Base-by-base conservation (phyloP, 1,139 yeast genomes). In the Diutina rugosa region DNA sequence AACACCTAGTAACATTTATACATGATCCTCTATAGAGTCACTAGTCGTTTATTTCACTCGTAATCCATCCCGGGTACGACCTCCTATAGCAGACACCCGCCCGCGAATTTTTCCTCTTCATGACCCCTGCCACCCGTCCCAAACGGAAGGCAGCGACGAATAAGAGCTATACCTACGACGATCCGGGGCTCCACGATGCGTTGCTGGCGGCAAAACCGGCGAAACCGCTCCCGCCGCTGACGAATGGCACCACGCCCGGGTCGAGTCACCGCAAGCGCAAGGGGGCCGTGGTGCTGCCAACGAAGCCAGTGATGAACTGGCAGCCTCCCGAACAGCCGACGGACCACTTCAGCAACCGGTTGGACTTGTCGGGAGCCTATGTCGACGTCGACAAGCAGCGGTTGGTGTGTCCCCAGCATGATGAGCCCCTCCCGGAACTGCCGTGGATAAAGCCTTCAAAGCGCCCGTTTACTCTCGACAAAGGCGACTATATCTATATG, bases 401-500 rank as follows among this genome's bases (percentile, higher is more conserved):
- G 0, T 61, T 77, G 46, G 62, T 63, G 56, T 75, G 79, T 59
- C 79, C 79, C 9, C 58, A 68, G 54, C 72, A 69, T 28, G 29
- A 16, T 30, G 53, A 51, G 45, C 44, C 26, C 9, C n/a, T 21
- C 3, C 28, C 18, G 9, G 12, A 10, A n/a, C 44, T 32, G 44
- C 44, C 28, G 28, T 30, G 35, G 44, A 7, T 16, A 9, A 14
- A 14, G 9, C 18, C 26, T 6, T n/a, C 41, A 7, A 16, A 18
- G 8, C n/a, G 14, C 35, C 47, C 59, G 1, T 70, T 70, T 56
- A 65, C 64, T 49, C 61, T 81, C 26, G 61, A 61, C 7, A 80
- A 80, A 59, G 82, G 81, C 29, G 96, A 91, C 58, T 85, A 78
- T 61, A 86, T 91, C 6, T 91, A 88, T 67, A 84, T 93, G 82